Conservation (phyloP, 495 filamentous ascomycete species). For the Daldinia caldariorum region DNA sequence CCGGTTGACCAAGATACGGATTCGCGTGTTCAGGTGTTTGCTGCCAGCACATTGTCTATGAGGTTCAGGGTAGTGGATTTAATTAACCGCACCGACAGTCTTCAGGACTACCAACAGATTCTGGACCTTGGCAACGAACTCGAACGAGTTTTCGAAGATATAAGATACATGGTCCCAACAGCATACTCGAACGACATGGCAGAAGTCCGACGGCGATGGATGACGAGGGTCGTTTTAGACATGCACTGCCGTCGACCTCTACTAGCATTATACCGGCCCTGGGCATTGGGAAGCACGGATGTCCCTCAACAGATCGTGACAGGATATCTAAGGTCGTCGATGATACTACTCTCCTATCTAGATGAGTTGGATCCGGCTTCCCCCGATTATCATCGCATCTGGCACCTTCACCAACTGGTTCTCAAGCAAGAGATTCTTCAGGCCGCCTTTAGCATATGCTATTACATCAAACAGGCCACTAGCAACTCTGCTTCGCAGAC, state of each 20-base stretch:
- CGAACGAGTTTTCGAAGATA: slow-evolving; percentile 52
- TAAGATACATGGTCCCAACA: slow-evolving; percentile 48
- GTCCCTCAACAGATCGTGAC: slow-evolving; percentile 50
- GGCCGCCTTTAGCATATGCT: slow-evolving; percentile 52
- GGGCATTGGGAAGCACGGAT: slow-evolving; percentile 47
- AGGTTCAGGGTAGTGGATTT: slow-evolving; percentile 48
- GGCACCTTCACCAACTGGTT: slow-evolving; percentile 49
- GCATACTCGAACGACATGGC: slow-evolving; percentile 37
- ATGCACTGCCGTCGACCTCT: slow-evolving; percentile 52
- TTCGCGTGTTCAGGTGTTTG: slow-evolving; percentile 50
- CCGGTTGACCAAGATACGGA: slow-evolving; percentile 50
- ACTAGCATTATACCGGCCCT: slow-evolving; percentile 53
- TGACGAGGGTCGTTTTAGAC: slow-evolving; percentile 47
- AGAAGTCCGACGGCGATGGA: slow-evolving; percentile 47
- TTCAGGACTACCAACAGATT: slow-evolving; percentile 50
- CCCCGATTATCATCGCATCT: slow-evolving; percentile 45
- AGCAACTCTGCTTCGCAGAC: slow-evolving; percentile 15
- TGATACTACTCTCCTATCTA: slow-evolving; percentile 50
- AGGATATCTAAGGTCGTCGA: slow-evolving; percentile 51
- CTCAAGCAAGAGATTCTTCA: slow-evolving; percentile 51
- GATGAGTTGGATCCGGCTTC: slow-evolving; percentile 50
- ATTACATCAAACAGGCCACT: slow-evolving; percentile 48
- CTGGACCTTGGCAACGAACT: slow-evolving; percentile 51
- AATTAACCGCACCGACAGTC: slow-evolving; percentile 48
- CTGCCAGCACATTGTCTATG: slow-evolving; percentile 47